Percentiles rank a stretch among this genome's conserved stretches.
Conservation (phyloP, 2,329 filamentous ascomycete genomes). For the Epichloe gansuensis region DNA sequence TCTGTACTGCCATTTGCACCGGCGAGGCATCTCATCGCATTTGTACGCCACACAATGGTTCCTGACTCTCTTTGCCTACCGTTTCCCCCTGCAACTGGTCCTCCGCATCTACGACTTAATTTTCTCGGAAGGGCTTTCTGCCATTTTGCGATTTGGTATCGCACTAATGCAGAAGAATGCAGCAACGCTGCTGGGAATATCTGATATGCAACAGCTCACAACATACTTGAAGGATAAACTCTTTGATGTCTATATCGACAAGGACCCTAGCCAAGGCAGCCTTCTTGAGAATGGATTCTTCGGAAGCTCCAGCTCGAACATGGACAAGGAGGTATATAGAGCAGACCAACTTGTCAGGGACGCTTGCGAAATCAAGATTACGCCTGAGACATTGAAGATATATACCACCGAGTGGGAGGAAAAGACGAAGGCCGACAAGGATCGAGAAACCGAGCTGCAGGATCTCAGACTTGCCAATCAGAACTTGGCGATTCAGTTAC, state of each 20-base stretch:
- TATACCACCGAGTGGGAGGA: constrained; percentile 91
- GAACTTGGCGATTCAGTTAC: constrained; percentile 61
- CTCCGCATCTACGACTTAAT: constrained; percentile 95
- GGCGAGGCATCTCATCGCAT: constrained; percentile 76
- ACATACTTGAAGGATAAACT: constrained; percentile 85
- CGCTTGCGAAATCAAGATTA: constrained; percentile 77
- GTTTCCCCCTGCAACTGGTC: constrained; percentile 90
- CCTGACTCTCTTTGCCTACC: constrained; percentile 93
- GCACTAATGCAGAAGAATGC: constrained; percentile 95
- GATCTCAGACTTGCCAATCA: constrained; percentile 53
- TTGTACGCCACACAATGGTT: constrained; percentile 99
- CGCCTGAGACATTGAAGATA: constrained; percentile 63
- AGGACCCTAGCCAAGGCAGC: constrained; percentile 79
- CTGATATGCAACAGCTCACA: constrained; percentile 82
- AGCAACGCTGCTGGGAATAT: constrained; percentile 62
- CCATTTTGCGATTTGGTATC: constrained; percentile 87
- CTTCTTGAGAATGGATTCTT: constrained; percentile 96
- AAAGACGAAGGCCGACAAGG: constrained; percentile 68
- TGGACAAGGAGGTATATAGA: constrained; percentile 91
- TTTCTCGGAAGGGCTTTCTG: constrained; percentile 81
- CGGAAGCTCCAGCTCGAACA: constrained; percentile 73
- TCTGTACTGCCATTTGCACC: constrained; percentile 84
- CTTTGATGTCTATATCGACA: constrained; percentile 96
- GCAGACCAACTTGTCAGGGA: constrained; percentile 89
- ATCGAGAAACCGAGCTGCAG: constrained; percentile 71